Percentiles rank a stretch among this genome's conserved stretches.
phyloP scores from a whole-genome alignment of 805 yeast species.

The Myxozyma nipponensis region DNA sequence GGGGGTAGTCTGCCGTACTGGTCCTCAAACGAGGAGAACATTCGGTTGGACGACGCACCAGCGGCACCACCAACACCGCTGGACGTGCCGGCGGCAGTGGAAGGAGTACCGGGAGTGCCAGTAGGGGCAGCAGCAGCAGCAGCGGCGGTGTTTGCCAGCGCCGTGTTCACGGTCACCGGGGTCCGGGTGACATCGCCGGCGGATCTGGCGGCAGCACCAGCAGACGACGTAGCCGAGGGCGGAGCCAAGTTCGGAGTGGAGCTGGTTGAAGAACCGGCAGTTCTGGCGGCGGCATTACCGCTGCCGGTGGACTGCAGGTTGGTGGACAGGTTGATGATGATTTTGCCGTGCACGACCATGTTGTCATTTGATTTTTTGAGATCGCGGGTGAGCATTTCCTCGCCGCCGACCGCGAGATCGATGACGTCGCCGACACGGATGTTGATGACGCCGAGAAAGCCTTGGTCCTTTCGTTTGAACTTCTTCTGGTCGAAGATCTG shows the following conservation, averaged over 20 bases:
- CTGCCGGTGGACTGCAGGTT: constrained; percentile 26
- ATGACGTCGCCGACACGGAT: constrained; percentile 84
- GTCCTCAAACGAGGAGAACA: constrained; percentile 91
- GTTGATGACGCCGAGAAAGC: constrained; percentile 94
- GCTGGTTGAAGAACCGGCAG: constrained; percentile 1
- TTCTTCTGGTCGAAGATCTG: constrained; percentile 97
- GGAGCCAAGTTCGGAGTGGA: constrained; percentile 9
- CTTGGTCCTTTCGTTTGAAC: constrained; percentile 97
- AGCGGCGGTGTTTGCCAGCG: constrained; percentile 29
- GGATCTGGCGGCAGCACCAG: constrained; percentile 4
- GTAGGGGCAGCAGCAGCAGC: constrained; percentile 28
- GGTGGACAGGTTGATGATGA: constrained; percentile 53
- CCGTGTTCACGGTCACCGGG: constrained; percentile 29
- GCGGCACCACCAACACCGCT: constrained; percentile 19
- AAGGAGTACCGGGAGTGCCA: constrained; percentile 25
- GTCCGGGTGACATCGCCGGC: constrained; percentile 29
- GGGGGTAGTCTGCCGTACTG: constrained; percentile 95
- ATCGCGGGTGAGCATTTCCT: constrained; percentile 88
- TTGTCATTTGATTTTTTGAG: constrained; percentile 88
- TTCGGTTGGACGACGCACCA: constrained; percentile 43
- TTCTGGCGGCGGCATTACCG: background rate
- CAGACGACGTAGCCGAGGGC: constrained; percentile 2
- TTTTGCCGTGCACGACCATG: constrained; percentile 87
- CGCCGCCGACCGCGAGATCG: constrained; percentile 45
- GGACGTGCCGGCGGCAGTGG: constrained; percentile 30